phyloP scores from a whole-genome alignment of 2,329 filamentous ascomycete species.

The Macroventuria anomochaeta region DNA sequence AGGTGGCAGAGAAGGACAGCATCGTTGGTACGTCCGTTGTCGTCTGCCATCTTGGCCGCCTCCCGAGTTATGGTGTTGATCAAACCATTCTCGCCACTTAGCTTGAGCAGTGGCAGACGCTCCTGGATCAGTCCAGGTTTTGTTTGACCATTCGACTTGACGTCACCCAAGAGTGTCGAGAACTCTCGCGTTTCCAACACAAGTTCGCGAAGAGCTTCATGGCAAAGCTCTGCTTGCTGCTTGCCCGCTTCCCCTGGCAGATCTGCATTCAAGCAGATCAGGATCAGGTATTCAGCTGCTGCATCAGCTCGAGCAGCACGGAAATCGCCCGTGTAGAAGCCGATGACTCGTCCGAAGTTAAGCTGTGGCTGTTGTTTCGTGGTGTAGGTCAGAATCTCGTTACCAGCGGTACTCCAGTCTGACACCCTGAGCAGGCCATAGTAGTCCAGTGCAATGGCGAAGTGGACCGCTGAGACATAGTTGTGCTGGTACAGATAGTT shows the following conservation, averaged over 20 bases:
- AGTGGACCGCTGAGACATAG: constrained; percentile 93
- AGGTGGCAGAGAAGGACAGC: constrained; percentile 94
- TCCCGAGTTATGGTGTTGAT: constrained; percentile 91
- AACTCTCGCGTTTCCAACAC: constrained; percentile 98
- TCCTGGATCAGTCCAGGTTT: constrained; percentile 88
- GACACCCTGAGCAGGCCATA: constrained; percentile 74
- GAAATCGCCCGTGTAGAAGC: constrained; percentile 96
- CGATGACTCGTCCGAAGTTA: constrained; percentile 92
- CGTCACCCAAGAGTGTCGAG: constrained; percentile 89
- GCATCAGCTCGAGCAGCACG: constrained; percentile 86
- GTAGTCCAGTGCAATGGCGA: constrained; percentile 83
- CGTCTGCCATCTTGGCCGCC: constrained; percentile 89
- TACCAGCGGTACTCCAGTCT: constrained; percentile 69
- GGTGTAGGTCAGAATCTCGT: constrained; percentile 73
- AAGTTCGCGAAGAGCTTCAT: constrained; percentile 90
- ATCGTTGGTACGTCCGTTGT: constrained; percentile 91
- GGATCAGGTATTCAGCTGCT: constrained; percentile 88
- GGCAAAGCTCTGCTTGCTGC: constrained; percentile 81
- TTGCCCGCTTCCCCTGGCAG: constrained; percentile 75
- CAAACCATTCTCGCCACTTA: constrained; percentile 82
- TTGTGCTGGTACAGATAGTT: constrained; percentile 90
- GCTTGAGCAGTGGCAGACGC: constrained; percentile 78
- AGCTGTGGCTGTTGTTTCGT: constrained; percentile 78
- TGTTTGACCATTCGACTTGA: constrained; percentile 81
- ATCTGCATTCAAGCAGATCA: constrained; percentile 92